Percentiles rank a stretch among this genome's conserved stretches.
Evolutionary conservation across 768 basidiomycete species (phyloP).

Genomic region (Leucocoprinus leucothites): DNA sequence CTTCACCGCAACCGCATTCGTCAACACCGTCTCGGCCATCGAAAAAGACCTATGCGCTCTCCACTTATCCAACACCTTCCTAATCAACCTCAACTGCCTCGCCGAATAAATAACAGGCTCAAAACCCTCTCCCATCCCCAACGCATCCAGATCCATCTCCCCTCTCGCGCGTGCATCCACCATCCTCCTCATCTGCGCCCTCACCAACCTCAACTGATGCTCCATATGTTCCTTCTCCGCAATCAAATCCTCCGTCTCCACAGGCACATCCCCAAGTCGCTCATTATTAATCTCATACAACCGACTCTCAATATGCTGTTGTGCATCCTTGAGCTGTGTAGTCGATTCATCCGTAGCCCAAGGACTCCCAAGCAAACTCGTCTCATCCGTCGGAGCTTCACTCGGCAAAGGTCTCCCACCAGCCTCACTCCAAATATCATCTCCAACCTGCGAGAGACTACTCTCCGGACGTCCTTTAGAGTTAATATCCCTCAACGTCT

Average conservation of each 20-base stretch:
- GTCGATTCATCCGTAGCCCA: constrained; percentile 64
- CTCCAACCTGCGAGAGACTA: constrained; percentile 79
- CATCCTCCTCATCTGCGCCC: constrained; percentile 77
- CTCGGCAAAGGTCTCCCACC: constrained; percentile 71
- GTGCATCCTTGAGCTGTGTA: constrained; percentile 68
- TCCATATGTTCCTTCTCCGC: constrained; percentile 94
- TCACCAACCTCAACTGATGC: constrained; percentile 77
- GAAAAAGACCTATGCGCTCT: constrained; percentile 79
- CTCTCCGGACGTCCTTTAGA: constrained; percentile 85
- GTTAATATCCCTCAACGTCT: constrained; percentile 80
- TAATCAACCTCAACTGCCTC: constrained; percentile 76
- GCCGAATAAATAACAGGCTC: constrained; percentile 85
- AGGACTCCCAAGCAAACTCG: constrained; percentile 75
- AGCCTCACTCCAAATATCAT: constrained; percentile 87
- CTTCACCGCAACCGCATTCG: constrained; percentile 82
- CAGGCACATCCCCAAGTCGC: constrained; percentile 26
- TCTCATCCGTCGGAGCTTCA: constrained; percentile 83
- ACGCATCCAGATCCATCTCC: constrained; percentile 47
- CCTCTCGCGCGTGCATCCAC: constrained; percentile 75
- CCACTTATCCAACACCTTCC: constrained; percentile 85
- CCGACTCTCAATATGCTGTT: constrained; percentile 72
- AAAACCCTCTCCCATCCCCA: constrained; percentile 55
- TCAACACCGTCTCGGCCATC: constrained; percentile 88
- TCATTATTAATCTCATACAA: constrained; percentile 52
- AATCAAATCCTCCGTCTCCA: constrained; percentile 81